phyloP scores from a whole-genome alignment of 2,329 filamentous ascomycete genomes.

The Colletotrichum plurivorum region DNA sequence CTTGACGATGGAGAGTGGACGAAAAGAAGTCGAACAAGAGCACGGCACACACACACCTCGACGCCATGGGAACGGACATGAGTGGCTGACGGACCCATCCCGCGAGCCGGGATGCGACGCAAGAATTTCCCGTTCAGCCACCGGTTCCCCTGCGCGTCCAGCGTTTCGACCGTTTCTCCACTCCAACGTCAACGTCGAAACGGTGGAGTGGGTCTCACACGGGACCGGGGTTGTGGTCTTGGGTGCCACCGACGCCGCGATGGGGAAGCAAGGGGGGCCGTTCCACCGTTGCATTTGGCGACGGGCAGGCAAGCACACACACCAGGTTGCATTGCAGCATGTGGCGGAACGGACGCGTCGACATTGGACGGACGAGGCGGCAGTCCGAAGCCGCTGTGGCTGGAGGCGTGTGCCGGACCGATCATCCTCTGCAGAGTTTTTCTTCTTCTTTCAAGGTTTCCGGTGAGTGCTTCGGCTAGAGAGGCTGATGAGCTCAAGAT shows the following conservation, averaged over 20 bases:
- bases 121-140: slow-evolving; percentile 24
- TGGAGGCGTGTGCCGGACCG: slow-evolving; percentile 15
- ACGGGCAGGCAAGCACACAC: slow-evolving; percentile 17
- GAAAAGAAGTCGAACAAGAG: neutral
- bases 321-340: slow-evolving; percentile 35
- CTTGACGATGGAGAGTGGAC: slow-evolving; percentile 22
- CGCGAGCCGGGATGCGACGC: slow-evolving; percentile 28
- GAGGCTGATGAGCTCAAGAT: slow-evolving; percentile 18
- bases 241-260: slow-evolving; percentile 5
- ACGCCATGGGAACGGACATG: slow-evolving; percentile 14
- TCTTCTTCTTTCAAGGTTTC: slow-evolving; percentile 8
- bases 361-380: slow-evolving; percentile 28
- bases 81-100: slow-evolving; percentile 31
- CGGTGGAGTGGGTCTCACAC: slow-evolving; percentile 26
- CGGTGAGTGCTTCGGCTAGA: slow-evolving; percentile 18
- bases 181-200: slow-evolving; percentile 8
- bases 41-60: too few species aligned
- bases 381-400: slow-evolving; percentile 29
- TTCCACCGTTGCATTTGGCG: slow-evolving; percentile 39
- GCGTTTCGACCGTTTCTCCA: slow-evolving; percentile 15
- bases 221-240: neutral
- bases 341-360: slow-evolving; percentile 28
- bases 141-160: slow-evolving; percentile 1
- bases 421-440: neutral
- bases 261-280: slow-evolving; percentile 31